Base-by-base conservation (phyloP, 1,139 yeast species). In the Candida smagusa region DNA sequence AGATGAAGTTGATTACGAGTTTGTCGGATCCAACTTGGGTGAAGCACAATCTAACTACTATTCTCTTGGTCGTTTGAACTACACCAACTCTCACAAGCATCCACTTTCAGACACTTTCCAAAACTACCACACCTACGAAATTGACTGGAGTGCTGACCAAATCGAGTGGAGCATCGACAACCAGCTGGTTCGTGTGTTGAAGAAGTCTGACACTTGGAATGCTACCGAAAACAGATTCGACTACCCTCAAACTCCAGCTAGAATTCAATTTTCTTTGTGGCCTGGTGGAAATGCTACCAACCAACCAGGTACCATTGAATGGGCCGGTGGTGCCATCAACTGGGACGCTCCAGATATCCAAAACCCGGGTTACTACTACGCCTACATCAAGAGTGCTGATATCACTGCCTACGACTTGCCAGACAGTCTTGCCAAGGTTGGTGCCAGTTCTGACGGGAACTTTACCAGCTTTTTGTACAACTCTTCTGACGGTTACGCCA, bases 271-370 rank as follows among this genome's bases (percentile, higher is more conserved):
- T 39, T 88, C 96, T 5, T 61, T 90, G 44, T 90, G 97, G 97
- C 96, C 97, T 4, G 97, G 86, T 59, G 97, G 97, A 43, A 75
- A 73, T 43, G 63, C 78, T 21, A 51, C 70, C 34, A 78, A 77
- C 56, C 80, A 79, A 27, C 62, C 67, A 32, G 97, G 97, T 58
- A 90, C 97, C 12, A 72, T 82, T 46, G 84, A 77, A 48, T 90
- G 97, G 97, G 95, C 97, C 28, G 97, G 97, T 57, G 97, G 97
- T 55, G 65, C 54, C 5, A 78, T 89, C 42, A 76, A 88, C 65
- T 90, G 97, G 97, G 65, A 82, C 58, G 74, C 92, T 24, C 60
- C 70, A 5, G 96, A 88, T 61, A 78, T 88, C 44, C 52, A 69
- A 43, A 67, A 84, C 42, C 76, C 82, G 36, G 96, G 97, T 22